Percentiles rank a stretch among this genome's conserved stretches.
Conservation (phyloP, 2,329 filamentous ascomycete species). For the Tricladium varicosporioides region DNA sequence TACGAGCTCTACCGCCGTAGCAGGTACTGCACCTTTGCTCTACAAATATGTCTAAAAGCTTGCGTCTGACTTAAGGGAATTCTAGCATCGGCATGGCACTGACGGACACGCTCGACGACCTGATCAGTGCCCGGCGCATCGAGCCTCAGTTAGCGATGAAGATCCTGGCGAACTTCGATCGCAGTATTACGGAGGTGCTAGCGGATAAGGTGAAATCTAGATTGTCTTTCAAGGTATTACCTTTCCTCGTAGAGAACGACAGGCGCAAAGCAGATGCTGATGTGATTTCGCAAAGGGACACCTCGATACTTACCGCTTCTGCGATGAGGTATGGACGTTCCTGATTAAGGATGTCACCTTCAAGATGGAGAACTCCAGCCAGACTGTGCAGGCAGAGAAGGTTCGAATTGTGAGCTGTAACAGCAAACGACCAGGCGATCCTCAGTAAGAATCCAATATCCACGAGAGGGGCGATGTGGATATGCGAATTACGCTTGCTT, state of each 20-base stretch:
- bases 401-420: constrained; percentile 99
- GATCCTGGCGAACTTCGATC: constrained; percentile 93
- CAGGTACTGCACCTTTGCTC: constrained; percentile 65
- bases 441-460: constrained; percentile 31
- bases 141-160: constrained; percentile 99
- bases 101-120: constrained; percentile 93
- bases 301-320: constrained; percentile 97
- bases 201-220: constrained; percentile 90
- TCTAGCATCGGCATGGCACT: constrained; percentile 85
- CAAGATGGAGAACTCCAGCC: constrained; percentile 79
- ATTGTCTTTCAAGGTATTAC: constrained; percentile 85
- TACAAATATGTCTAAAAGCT: constrained; percentile 14
- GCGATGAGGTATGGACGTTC: constrained; percentile 99
- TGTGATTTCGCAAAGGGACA: constrained; percentile 64
- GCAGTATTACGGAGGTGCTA: constrained; percentile 85
- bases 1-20: constrained; percentile 98
- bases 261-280: constrained; percentile 18
- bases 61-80: constrained; percentile 27
- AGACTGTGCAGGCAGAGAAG: constrained; percentile 77
- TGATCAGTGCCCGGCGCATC: constrained; percentile 92
- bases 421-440: constrained; percentile 73
- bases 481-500: neutral
- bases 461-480: neutral
- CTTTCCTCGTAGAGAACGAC: neutral
- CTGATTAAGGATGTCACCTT: constrained; percentile 98